phyloP scores from a whole-genome alignment of 352 stramenopile species.

The Phytophthora sp. region DNA sequence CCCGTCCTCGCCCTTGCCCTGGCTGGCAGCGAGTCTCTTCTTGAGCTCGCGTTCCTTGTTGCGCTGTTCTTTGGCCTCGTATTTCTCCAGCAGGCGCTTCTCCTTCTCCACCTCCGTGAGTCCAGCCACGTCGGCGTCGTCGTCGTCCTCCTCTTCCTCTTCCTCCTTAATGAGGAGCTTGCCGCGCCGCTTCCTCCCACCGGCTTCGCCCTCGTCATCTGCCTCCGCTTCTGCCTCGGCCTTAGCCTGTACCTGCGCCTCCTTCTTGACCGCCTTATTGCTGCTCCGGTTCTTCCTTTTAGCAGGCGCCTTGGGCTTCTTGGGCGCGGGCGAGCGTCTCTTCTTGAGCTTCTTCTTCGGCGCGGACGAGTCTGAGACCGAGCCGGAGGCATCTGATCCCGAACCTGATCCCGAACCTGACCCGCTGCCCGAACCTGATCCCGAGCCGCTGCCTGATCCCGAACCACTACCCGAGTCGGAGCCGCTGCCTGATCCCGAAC shows the following conservation, averaged over 20 bases:
- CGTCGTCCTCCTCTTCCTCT: slow-evolving; percentile 54
- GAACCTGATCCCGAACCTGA: slow-evolving; percentile 41
- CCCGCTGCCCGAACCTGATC: slow-evolving; percentile 44
- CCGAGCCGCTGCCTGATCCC: slow-evolving; percentile 44
- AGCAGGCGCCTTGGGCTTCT: slow-evolving; percentile 40
- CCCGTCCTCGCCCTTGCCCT: slow-evolving; percentile 50
- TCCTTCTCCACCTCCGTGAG: slow-evolving; percentile 90
- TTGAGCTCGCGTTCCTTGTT: slow-evolving; percentile 87
- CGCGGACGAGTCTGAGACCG: slow-evolving; percentile 28
- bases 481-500: slow-evolving; percentile 41
- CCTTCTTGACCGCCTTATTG: slow-evolving; percentile 40
- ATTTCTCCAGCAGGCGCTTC: slow-evolving; percentile 86
- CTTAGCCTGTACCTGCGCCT: slow-evolving; percentile 45
- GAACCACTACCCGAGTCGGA: slow-evolving; percentile 42
- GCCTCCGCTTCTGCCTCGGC: slow-evolving; percentile 59
- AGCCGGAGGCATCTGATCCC: slow-evolving; percentile 35
- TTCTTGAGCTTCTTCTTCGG: slow-evolving; percentile 66
- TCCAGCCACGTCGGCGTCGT: slow-evolving; percentile 67
- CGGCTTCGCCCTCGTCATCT: slow-evolving; percentile 58
- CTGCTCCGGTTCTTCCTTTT: slow-evolving; percentile 37
- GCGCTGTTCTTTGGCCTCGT: slow-evolving; percentile 82
- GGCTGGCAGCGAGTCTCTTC: slow-evolving; percentile 70
- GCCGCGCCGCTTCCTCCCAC: slow-evolving; percentile 27
- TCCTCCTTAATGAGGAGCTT: slow-evolving; percentile 51
- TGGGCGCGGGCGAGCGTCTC: slow-evolving; percentile 35